Conservation (phyloP, 768 basidiomycete genomes). For the Leccinum sublutescens region DNA sequence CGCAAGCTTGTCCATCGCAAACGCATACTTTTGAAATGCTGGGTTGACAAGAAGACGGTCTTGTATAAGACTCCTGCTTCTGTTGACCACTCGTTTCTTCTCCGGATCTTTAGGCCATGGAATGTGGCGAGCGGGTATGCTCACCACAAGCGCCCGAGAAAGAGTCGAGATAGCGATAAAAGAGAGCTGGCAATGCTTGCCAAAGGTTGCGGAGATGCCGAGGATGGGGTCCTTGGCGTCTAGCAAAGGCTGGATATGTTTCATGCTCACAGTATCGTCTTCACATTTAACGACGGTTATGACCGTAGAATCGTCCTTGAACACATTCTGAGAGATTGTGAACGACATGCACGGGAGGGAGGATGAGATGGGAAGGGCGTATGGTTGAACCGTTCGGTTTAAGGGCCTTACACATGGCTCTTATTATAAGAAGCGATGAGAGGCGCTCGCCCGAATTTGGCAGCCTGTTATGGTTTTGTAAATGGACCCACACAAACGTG, state of each 20-base stretch:
- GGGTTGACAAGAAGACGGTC: constrained; percentile 33
- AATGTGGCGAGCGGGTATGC: constrained; percentile 19
- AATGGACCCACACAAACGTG: neutral
- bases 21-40: constrained; percentile 35
- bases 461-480: neutral
- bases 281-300: constrained; percentile 32
- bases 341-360: constrained; percentile 9
- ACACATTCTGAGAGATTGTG: neutral
- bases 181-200: constrained; percentile 33
- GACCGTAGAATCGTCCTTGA: constrained; percentile 7
- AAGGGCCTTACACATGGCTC: neutral
- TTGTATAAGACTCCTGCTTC: constrained; percentile 27
- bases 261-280: constrained; percentile 23
- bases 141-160: constrained; percentile 36
- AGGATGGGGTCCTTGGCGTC: constrained; percentile 24
- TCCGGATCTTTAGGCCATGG: neutral
- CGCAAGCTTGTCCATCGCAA: constrained; percentile 47
- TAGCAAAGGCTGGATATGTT: constrained; percentile 31
- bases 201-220: constrained; percentile 46
- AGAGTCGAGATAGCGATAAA: constrained; percentile 41
- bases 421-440: neutral
- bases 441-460: neutral
- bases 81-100: neutral
- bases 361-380: neutral
- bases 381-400: neutral